Evolutionary conservation across 2,329 filamentous ascomycete species (phyloP), one percentile per base, ranked within the genome.

Genomic region (Exophiala calicioides): DNA sequence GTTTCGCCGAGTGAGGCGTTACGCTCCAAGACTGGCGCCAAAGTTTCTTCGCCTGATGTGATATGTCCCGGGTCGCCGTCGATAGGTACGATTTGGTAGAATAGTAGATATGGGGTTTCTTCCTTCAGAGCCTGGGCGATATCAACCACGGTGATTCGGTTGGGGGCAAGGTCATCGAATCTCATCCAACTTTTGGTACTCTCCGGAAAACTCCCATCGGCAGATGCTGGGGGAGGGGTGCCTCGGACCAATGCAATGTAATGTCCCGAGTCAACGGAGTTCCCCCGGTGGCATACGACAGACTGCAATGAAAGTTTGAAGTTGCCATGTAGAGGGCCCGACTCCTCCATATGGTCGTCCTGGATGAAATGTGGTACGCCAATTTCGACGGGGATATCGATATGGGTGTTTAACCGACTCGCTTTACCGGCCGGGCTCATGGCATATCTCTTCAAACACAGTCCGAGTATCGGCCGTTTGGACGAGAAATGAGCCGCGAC

Each of bases 271-370:
- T 94, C 82, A 9, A 95, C 76, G 0, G 88, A 90, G 24, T 84
- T 81, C 5, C 93, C 93, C 24, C 90, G 82, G 66, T 98, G 93
- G 61, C 93, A 97, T 13, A 98, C 86, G 2, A 95, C 84, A 0
- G 90, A 91, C 65, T 96, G 90, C 38, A 98, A 71, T 2, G 90
- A 86, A 8, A 97, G 79, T 65, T 96, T 95, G 72, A 96, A 97
- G 55, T 94, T 91, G n/a, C 85, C 84, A 60, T 84, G 86, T 2
- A 94, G 66, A 0, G 80, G 80, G 0, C 81, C 84, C 55, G 81
- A 80, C 34, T 84, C 77, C 29, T 82, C 68, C 68, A 83, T 79
- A 15, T 81, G 78, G 35, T 91, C 87, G 55, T 91, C 86, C 16
- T 85, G 82, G 64, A 96, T 90, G 62, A 97, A 96, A 62, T 94